Percentiles rank a stretch among this genome's conserved stretches.
Evolutionary conservation across 371 early-diverging fungal species (phyloP).

Genomic region (Mortierella sp.): DNA sequence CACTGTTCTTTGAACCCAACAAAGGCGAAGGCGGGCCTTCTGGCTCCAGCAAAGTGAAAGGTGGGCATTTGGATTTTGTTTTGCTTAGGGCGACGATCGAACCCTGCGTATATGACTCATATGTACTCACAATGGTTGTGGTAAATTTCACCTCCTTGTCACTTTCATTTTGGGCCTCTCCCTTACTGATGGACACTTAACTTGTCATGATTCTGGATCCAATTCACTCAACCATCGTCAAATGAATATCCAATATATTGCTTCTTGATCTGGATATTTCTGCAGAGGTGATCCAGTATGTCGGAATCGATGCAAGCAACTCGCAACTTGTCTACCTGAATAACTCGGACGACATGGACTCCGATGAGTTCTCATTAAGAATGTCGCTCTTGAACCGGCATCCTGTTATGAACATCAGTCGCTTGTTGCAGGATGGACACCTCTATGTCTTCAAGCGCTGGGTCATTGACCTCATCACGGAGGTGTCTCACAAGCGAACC

Average conservation of each 20-base stretch:
- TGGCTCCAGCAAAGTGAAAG: conserved; percentile 65
- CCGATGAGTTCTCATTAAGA: conserved; percentile 77
- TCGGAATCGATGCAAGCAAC: conserved; percentile 82
- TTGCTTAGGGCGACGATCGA: not conserved
- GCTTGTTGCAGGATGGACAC: conserved; percentile 81
- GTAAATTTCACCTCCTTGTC: too few species aligned
- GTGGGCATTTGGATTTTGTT: conserved; percentile 37
- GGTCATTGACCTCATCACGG: conserved; percentile 83
- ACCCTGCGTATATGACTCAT: conserved; percentile 17
- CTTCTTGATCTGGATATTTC: not conserved
- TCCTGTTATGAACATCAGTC: conserved; percentile 51
- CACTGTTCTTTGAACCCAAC: conserved; percentile 81
- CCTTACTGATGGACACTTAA: too few species aligned
- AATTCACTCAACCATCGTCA: not conserved
- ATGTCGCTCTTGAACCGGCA: conserved; percentile 75
- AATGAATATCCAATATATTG: not conserved
- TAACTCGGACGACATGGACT: conserved; percentile 53
- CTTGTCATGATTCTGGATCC: too few species aligned
- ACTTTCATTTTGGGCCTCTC: too few species aligned
- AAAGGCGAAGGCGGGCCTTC: conserved; percentile 63
- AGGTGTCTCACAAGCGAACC: conserved; percentile 66
- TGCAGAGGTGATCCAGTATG: conserved; percentile 67
- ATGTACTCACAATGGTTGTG: conserved; percentile 5
- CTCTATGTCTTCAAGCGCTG: conserved; percentile 91
- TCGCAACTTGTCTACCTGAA: conserved; percentile 80